Percentiles rank a stretch among this genome's conserved stretches.
These are phyloP conservation scores for Talaromyces funiculosus DNA, from an alignment of 2,329 filamentous ascomycete genomes.

Conservation along the genomic window DNA sequence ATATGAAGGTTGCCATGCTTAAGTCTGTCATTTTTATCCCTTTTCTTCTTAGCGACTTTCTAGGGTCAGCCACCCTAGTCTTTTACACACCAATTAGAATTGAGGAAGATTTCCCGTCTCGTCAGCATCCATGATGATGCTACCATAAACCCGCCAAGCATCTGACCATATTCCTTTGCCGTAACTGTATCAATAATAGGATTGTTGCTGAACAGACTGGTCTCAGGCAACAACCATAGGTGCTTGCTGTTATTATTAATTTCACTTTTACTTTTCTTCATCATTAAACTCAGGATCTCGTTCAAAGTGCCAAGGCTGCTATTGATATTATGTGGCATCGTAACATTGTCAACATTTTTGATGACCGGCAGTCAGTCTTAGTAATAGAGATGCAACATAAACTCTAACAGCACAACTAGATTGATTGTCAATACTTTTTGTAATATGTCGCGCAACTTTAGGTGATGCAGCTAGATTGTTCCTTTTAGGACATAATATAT, in stretches of 20 bases:
- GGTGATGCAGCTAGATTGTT: background rate
- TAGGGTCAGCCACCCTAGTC: background rate
- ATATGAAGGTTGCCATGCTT: no score
- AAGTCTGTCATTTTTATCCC: background rate
- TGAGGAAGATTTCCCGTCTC: background rate
- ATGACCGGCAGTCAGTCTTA: background rate
- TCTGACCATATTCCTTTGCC: background rate
- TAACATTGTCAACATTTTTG: background rate
- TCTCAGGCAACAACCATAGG: background rate
- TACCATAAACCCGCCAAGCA: background rate
- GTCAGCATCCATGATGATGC: background rate
- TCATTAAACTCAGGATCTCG: no score
- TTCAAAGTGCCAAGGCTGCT: background rate
- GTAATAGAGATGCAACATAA: background rate
- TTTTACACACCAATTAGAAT: background rate
- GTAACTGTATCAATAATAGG: background rate
- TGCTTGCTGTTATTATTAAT: background rate
- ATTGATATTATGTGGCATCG: background rate
- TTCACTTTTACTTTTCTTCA: background rate
- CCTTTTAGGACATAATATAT: background rate
- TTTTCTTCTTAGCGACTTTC: background rate
- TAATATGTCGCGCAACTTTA: background rate
- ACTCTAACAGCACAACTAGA: background rate
- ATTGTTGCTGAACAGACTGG: background rate
- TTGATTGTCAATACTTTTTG: background rate